Conservation (phyloP, 805 yeast species). For the Yarrowia osloensis region DNA sequence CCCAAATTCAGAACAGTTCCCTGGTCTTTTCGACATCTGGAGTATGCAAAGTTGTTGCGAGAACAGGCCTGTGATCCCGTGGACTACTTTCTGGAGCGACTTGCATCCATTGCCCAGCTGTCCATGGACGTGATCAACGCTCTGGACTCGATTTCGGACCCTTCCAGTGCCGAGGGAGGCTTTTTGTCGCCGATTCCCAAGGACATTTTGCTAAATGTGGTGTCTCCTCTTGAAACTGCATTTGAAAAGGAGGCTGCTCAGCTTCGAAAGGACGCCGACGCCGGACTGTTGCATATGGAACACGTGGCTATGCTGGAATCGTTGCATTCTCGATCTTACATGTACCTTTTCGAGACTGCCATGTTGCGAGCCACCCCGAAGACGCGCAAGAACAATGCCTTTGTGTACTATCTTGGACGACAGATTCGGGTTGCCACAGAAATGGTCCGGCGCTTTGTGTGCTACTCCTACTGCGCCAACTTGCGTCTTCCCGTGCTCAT, state of each 20-base stretch:
- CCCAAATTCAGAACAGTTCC: constrained; percentile 19
- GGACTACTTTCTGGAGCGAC: constrained; percentile 7
- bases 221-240: constrained; percentile 4
- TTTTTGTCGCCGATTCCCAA: constrained; percentile 3
- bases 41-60: constrained; percentile 16
- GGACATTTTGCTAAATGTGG: constrained; percentile 3
- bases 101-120: constrained; percentile 4
- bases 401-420: constrained; percentile 12
- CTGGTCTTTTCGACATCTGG: neutral
- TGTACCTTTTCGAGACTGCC: constrained; percentile 20
- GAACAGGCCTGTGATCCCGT: constrained; percentile 17
- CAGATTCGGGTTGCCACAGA: constrained; percentile 9
- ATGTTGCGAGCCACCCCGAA: constrained; percentile 2
- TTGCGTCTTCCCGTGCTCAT: constrained; percentile 1
- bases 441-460: neutral
- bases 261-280: constrained; percentile 3
- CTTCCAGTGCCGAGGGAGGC: constrained; percentile 9
- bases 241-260: constrained; percentile 12
- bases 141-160: constrained; percentile 15
- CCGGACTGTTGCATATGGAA: constrained; percentile 7
- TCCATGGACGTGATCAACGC: constrained; percentile 16
- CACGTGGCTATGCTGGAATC: constrained; percentile 13
- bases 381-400: neutral
- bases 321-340: neutral
- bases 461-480: neutral